Conservation (phyloP, 2,329 filamentous ascomycete genomes). For the Tolypocladium ophioglossoides region DNA sequence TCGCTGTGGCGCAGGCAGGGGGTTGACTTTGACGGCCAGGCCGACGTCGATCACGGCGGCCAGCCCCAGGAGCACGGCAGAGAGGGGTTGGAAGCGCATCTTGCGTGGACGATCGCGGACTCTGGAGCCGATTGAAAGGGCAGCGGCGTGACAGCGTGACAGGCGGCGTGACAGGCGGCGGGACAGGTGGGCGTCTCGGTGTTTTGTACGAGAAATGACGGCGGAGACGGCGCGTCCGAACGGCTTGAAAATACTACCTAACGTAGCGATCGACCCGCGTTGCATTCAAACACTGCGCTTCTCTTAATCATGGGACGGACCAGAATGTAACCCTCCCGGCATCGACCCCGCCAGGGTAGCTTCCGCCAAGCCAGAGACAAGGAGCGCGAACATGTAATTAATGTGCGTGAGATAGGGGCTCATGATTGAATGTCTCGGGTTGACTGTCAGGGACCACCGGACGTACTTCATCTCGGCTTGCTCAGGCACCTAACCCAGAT, state of each 20-base stretch:
- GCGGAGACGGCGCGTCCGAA: no score
- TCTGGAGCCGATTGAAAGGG: no score
- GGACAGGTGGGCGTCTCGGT: neutral
- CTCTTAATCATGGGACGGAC: neutral
- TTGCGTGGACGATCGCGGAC: no score
- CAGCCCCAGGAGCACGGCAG: neutral
- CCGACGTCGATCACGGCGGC: constrained; percentile 2
- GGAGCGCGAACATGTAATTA: neutral
- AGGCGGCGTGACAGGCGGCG: no score
- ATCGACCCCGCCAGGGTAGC: neutral
- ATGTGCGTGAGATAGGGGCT: neutral
- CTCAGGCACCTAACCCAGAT: no score
- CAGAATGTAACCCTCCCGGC: neutral
- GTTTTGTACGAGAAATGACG: neutral
- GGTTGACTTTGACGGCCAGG: constrained; percentile 15
- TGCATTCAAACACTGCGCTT: neutral
- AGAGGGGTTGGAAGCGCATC: neutral
- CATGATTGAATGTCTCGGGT: no score
- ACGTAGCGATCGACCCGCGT: neutral
- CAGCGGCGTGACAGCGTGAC: no score
- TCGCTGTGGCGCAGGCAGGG: constrained; percentile 14
- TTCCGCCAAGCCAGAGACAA: neutral
- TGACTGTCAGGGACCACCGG: no score
- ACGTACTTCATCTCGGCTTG: no score
- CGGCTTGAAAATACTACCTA: neutral